These are phyloP conservation scores for Cladosporium oxysporum DNA, from an alignment of 2,329 filamentous ascomycete species.

Conservation along the genomic window DNA sequence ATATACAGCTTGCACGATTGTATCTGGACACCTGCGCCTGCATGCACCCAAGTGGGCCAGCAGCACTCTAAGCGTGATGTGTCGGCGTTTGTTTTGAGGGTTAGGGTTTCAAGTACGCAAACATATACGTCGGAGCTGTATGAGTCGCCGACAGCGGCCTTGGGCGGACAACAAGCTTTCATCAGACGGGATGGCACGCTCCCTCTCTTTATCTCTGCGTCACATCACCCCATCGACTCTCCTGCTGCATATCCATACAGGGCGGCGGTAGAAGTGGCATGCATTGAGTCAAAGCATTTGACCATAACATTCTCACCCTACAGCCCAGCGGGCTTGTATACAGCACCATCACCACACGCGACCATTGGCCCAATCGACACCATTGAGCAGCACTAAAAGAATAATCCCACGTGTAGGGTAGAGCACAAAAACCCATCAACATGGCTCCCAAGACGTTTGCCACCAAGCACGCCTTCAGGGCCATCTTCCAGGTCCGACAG, in stretches of 20 bases:
- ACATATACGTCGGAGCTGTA: background rate
- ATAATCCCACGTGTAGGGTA: background rate
- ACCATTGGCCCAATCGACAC: background rate
- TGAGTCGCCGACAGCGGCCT: background rate
- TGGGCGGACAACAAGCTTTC: background rate
- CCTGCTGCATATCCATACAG: background rate
- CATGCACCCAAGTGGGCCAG: background rate
- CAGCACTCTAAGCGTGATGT: constrained; percentile 1
- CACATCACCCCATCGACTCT: background rate
- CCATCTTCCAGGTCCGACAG: constrained; percentile 45
- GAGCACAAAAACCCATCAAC: background rate
- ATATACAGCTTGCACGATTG: background rate
- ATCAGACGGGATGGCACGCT: background rate
- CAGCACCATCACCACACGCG: background rate
- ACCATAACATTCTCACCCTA: background rate
- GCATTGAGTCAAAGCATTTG: background rate
- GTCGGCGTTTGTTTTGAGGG: constrained; percentile 2
- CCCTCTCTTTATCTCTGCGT: constrained; percentile 2
- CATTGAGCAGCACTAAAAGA: too few species aligned
- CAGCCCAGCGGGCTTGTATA: background rate
- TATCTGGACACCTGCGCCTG: background rate
- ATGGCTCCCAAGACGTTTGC: constrained; percentile 26
- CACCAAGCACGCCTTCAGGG: constrained; percentile 31
- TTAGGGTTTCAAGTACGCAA: background rate
- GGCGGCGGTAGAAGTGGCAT: background rate